Evolutionary conservation across 1,284 basidiomycete genomes (phyloP).

Genomic region (Veloporphyrellus conicus): DNA sequence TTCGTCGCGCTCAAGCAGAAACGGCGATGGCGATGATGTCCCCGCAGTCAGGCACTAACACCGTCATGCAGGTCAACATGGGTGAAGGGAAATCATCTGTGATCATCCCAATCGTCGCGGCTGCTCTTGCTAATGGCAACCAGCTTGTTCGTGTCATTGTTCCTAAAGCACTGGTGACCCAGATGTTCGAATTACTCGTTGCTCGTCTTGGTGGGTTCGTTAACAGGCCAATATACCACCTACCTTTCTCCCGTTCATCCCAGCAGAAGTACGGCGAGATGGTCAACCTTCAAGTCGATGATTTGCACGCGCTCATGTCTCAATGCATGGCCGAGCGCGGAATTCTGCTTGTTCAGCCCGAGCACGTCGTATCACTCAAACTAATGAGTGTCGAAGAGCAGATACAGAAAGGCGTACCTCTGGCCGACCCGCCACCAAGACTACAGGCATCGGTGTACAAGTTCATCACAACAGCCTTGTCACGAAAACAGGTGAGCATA

Average conservation of each 20-base stretch:
- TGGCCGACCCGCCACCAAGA: background rate
- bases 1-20: conserved; percentile 37
- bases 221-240: conserved; percentile 43
- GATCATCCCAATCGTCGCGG: conserved; percentile 45
- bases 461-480: too few relatives aligned
- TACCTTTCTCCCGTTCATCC: conserved; percentile 44
- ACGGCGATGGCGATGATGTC: conserved; percentile 45
- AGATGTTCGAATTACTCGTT: conserved; percentile 49
- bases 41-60: conserved; percentile 35
- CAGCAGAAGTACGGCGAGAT: background rate
- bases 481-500: too few relatives aligned
- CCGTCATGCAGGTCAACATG: conserved; percentile 51
- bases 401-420: conserved; percentile 1
- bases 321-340: conserved; percentile 38
- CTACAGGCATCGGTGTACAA: background rate
- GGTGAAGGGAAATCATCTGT: conserved; percentile 57
- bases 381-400: conserved; percentile 39
- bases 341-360: conserved; percentile 46
- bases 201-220: conserved; percentile 42
- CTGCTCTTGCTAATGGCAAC: conserved; percentile 39
- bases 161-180: conserved; percentile 39
- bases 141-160: conserved; percentile 46
- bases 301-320: conserved; percentile 25
- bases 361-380: conserved; percentile 48
- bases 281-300: background rate